Evolutionary conservation across 495 filamentous ascomycete species (phyloP).

Genomic region (Hypoxylon lienhwacheense): DNA sequence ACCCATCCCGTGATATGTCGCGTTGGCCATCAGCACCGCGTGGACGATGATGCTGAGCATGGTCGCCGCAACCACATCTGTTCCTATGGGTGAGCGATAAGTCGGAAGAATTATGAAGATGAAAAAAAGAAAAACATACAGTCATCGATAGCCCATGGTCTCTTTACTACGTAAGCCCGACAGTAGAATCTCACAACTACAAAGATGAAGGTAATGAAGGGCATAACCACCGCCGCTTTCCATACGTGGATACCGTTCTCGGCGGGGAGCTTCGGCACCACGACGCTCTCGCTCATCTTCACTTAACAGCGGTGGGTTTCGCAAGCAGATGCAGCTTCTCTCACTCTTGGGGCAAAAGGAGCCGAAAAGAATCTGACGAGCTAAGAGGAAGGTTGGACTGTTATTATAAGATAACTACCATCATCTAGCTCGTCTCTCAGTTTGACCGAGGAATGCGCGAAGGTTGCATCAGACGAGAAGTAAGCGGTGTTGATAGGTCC

Average conservation of each 20-base stretch:
- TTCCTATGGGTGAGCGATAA: slow-evolving; percentile 9
- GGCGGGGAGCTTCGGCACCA: slow-evolving; percentile 33
- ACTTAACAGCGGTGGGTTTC: neutral
- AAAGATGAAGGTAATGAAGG: slow-evolving; percentile 37
- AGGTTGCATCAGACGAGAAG: slow-evolving; percentile 10
- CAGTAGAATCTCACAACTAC: slow-evolving; percentile 38
- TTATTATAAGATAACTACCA: slow-evolving; percentile 1
- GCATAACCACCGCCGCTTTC: slow-evolving; percentile 37
- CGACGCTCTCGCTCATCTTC: slow-evolving; percentile 30
- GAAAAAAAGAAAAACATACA: slow-evolving; percentile 25
- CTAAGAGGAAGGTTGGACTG: neutral
- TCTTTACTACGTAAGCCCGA: slow-evolving; percentile 26
- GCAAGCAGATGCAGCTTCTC: neutral
- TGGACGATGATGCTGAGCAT: slow-evolving; percentile 37
- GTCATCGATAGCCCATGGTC: slow-evolving; percentile 30
- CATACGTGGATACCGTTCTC: slow-evolving; percentile 39
- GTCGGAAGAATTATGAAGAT: neutral
- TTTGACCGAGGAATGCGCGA: slow-evolving; percentile 2
- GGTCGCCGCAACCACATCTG: slow-evolving; percentile 35
- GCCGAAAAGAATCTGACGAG: neutral
- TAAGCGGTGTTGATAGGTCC: slow-evolving; percentile 3
- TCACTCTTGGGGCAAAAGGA: neutral
- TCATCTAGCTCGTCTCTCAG: neutral
- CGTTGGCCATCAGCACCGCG: slow-evolving; percentile 32
- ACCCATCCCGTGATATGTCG: slow-evolving; percentile 41